Evolutionary conservation across 164 flowering plant species (phyloP), one percentile per base, ranked within the genome.

Genomic region (Warburgia ugandensis): DNA sequence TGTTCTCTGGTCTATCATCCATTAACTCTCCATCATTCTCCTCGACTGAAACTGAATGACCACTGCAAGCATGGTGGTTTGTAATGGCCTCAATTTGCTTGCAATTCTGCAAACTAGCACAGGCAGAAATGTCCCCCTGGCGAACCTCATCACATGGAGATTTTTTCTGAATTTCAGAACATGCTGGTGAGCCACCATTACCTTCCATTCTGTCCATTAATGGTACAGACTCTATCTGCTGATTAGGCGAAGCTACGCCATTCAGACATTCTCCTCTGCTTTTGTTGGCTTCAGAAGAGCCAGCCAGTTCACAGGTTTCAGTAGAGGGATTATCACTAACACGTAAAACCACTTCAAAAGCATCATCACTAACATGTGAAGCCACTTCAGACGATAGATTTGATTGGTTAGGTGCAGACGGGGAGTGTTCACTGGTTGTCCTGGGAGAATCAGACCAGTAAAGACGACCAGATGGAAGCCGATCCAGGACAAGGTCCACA

Each of bases 371-470:
- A 2, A 42, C 5, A 49, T 14, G 23, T 5, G 20, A 17, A 39
- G 14, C 27, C 12, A 17, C 27, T 39, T 49, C 59, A 30, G 67
- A 65, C 42, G 70, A 61, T 38, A 64, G 35, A 56, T 65, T 71
- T 56, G 80, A 58, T n/a, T 35, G 69, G 14, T 56, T 61, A 36
- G 56, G 63, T 50, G 21, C 67, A n/a, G 50, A 21, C 14, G 84
- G 91, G 47, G 86, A 80, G 55, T 47, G 52, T 41, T 61, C 73
- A 61, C 66, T 70, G 19, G 31, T 14, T 21, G 35, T 71, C 70
- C 66, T 84, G 29, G 89, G 83, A 9, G 87, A 81, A 60, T 80
- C 86, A 10, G 73, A 75, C 95, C 94, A 88, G 50, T 75, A 82
- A 58, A 52, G 80, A 6, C 84, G 73, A 36, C 99, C 95, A 11